phyloP scores from a whole-genome alignment of 495 filamentous ascomycete genomes.

The Xylaria nigripes region DNA sequence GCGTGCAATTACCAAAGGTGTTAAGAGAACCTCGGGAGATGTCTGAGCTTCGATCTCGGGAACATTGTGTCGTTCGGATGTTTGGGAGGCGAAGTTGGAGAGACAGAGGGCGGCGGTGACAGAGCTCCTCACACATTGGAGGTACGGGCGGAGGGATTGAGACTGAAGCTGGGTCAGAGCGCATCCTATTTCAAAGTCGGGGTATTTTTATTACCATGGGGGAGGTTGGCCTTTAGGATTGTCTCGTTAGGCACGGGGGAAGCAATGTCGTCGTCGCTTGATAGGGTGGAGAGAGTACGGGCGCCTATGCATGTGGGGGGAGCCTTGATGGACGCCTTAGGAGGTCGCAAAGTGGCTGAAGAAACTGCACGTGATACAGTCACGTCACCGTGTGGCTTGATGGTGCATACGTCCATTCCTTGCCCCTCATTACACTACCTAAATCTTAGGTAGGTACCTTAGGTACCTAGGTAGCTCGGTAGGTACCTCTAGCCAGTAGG shows the following conservation, averaged over 20 bases:
- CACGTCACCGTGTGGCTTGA: slow-evolving; percentile 13
- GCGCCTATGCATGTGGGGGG: neutral
- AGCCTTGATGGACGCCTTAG: neutral
- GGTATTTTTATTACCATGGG: slow-evolving; percentile 16
- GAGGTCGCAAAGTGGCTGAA: neutral
- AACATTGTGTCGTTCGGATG: slow-evolving; percentile 92
- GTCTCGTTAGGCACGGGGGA: neutral
- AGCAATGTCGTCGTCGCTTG: slow-evolving; percentile 1
- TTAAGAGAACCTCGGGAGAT: slow-evolving; percentile 90
- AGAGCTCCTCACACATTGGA: slow-evolving; percentile 90
- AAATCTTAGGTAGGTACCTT: no score
- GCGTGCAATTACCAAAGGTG: slow-evolving; percentile 75
- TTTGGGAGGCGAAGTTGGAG: slow-evolving; percentile 95
- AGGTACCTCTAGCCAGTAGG: no score
- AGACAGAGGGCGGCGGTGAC: slow-evolving; percentile 90
- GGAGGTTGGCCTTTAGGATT: neutral
- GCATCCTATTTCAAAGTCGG: slow-evolving; percentile 5
- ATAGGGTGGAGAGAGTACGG: neutral
- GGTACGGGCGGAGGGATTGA: slow-evolving; percentile 95
- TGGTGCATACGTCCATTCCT: no score
- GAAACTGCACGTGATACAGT: neutral
- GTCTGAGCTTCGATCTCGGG: slow-evolving; percentile 91
- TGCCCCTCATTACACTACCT: no score
- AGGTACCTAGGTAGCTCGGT: no score
- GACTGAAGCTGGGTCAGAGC: slow-evolving; percentile 51